A percentile compares a stretch with the other conserved stretches of the same genome.
Evolutionary conservation across 225 moss, liverwort and hornwort genomes (phyloP).

Genomic region (Bryum argenteum): DNA sequence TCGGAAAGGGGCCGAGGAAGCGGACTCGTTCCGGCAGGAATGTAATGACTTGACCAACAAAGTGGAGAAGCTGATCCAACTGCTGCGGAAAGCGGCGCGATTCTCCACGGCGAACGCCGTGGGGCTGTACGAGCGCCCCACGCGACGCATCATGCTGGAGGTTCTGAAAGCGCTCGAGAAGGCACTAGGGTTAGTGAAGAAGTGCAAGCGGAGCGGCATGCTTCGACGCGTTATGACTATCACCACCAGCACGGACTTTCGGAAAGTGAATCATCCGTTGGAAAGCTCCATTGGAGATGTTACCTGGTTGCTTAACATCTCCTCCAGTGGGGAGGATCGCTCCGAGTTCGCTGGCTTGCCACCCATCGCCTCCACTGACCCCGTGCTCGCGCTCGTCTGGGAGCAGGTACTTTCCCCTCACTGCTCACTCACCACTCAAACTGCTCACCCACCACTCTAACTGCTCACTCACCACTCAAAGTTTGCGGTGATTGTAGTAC

Average conservation of each 20-base stretch:
- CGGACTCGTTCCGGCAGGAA: constrained; percentile 81
- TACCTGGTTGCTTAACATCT: constrained; percentile 85
- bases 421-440: no score
- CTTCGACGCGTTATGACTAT: constrained; percentile 85
- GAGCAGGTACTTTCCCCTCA: constrained; percentile 33
- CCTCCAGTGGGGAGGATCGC: constrained; percentile 76
- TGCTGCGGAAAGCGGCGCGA: constrained; percentile 62
- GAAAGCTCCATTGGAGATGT: constrained; percentile 88
- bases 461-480: no score
- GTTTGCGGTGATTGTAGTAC: no score
- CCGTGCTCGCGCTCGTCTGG: constrained; percentile 77
- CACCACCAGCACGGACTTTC: constrained; percentile 81
- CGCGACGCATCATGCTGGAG: constrained; percentile 84
- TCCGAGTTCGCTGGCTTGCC: constrained; percentile 75
- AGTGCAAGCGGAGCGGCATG: constrained; percentile 85
- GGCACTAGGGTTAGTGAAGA: constrained; percentile 72
- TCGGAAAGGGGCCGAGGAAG: constrained; percentile 61
- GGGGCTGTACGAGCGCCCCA: constrained; percentile 85
- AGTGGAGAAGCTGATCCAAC: constrained; percentile 57
- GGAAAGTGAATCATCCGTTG: constrained; percentile 54
- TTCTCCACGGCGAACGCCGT: constrained; percentile 53
- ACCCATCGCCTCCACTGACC: constrained; percentile 78
- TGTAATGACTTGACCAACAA: constrained; percentile 70
- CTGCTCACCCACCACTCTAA: no score
- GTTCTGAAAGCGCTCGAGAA: constrained; percentile 78